Conservation (phyloP, 805 yeast genomes). For the Candida multigemmis region DNA sequence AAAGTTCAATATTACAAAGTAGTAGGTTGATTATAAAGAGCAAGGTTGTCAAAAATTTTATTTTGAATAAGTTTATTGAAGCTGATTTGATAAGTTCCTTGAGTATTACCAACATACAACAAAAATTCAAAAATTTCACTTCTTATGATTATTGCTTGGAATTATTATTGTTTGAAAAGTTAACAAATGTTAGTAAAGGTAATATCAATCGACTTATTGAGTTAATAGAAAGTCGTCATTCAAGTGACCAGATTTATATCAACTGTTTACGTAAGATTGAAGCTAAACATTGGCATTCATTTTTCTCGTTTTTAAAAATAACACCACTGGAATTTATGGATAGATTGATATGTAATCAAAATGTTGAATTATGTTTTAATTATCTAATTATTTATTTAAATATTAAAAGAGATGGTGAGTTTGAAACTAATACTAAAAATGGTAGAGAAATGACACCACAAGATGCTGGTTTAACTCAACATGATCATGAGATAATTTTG, state of each 20-base stretch:
- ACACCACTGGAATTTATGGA: slow-evolving; percentile 39
- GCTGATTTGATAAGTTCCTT: slow-evolving; percentile 28
- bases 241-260: slow-evolving; percentile 29
- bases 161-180: slow-evolving; percentile 33
- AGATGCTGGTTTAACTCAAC: slow-evolving; percentile 10
- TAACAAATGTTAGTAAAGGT: slow-evolving; percentile 17
- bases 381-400: slow-evolving; percentile 44
- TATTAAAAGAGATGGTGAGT: slow-evolving; percentile 32
- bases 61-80: slow-evolving; percentile 38
- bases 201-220: slow-evolving; percentile 9
- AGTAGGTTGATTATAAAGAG: slow-evolving; percentile 22
- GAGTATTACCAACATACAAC: slow-evolving; percentile 16
- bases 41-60: slow-evolving; percentile 29
- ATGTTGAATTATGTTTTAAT: slow-evolving; percentile 42
- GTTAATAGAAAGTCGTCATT: slow-evolving; percentile 9
- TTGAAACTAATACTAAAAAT: slow-evolving; percentile 10
- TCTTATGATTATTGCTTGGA: slow-evolving; percentile 44
- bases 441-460: slow-evolving; percentile 5
- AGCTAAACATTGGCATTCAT: slow-evolving; percentile 42
- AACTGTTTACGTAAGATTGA: slow-evolving; percentile 55
- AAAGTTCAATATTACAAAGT: slow-evolving; percentile 17
- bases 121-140: slow-evolving; percentile 28
- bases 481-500: slow-evolving; percentile 33
- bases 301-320: slow-evolving; percentile 30
- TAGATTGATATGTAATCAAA: slow-evolving; percentile 22